These are phyloP conservation scores for Ophiocordyceps camponoti-rufipedis DNA, from an alignment of 2,329 filamentous ascomycete species.

Conservation along the genomic window DNA sequence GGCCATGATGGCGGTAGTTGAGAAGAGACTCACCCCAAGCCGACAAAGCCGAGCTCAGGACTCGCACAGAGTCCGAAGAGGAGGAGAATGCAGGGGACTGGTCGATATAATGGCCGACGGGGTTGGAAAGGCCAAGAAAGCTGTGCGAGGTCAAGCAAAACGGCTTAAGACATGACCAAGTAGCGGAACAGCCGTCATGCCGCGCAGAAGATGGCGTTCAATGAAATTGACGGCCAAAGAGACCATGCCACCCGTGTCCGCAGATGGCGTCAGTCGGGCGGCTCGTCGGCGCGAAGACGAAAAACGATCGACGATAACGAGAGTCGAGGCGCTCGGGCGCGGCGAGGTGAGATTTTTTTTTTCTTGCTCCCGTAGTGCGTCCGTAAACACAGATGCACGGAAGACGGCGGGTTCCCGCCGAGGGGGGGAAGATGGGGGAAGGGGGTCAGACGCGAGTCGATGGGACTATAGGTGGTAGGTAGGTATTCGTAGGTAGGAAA, in stretches of 20 bases:
- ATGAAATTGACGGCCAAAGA: conserved; percentile 3
- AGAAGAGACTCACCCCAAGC: neutral
- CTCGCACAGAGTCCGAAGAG: neutral
- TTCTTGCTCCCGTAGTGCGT: neutral
- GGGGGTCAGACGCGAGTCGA: neutral
- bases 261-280: neutral
- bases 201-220: conserved; percentile 9
- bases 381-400: neutral
- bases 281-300: neutral
- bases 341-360: neutral
- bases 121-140: neutral
- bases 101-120: neutral
- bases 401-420: neutral
- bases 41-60: neutral
- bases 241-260: conserved; percentile 5
- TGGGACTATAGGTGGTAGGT: too few relatives aligned
- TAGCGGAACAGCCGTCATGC: conserved; percentile 11
- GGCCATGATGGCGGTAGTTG: conserved; percentile 28
- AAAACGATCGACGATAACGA: neutral
- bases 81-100: neutral
- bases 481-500: too few relatives aligned
- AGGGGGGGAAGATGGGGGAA: neutral
- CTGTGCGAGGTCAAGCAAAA: conserved; percentile 3
- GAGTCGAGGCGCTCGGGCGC: neutral
- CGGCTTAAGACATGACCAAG: conserved; percentile 15